Evolutionary conservation across 164 flowering plant genomes (phyloP).

Genomic region (Pachysandra terminalis): DNA sequence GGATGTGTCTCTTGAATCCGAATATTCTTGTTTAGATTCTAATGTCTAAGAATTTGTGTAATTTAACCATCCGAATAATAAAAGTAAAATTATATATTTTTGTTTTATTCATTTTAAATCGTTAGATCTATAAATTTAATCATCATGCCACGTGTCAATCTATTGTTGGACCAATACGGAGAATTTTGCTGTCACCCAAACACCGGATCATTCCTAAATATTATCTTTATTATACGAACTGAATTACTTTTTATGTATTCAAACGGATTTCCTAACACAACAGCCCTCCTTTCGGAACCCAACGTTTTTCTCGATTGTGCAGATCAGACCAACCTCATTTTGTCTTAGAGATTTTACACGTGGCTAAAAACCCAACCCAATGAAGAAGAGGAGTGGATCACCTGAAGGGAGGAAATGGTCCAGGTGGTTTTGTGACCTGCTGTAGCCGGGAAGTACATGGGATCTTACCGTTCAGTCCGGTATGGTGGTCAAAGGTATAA

Average conservation of each 20-base stretch:
- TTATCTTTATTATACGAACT: background rate
- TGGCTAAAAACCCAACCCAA: slow-evolving; percentile 6
- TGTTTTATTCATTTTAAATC: too few species aligned
- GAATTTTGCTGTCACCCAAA: too few species aligned
- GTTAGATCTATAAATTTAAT: too few species aligned
- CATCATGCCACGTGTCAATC: too few species aligned
- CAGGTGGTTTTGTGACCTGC: slow-evolving; percentile 17
- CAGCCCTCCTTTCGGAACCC: background rate
- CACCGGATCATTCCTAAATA: background rate
- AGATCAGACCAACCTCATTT: too few species aligned
- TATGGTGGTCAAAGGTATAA: slow-evolving; percentile 24
- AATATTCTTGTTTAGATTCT: too few species aligned
- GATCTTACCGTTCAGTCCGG: slow-evolving; percentile 15
- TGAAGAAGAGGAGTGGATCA: slow-evolving; percentile 18
- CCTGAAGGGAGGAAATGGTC: slow-evolving; percentile 24
- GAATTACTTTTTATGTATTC: background rate
- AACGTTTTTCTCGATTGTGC: background rate
- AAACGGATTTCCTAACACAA: background rate
- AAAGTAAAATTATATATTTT: too few species aligned
- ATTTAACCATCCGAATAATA: too few species aligned
- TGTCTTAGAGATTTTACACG: background rate
- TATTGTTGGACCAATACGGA: too few species aligned
- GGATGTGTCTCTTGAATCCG: too few species aligned
- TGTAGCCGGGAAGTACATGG: background rate
- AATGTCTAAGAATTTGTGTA: too few species aligned